phyloP scores from a whole-genome alignment of 495 filamentous ascomycete genomes.

The Podospora fimiseda region DNA sequence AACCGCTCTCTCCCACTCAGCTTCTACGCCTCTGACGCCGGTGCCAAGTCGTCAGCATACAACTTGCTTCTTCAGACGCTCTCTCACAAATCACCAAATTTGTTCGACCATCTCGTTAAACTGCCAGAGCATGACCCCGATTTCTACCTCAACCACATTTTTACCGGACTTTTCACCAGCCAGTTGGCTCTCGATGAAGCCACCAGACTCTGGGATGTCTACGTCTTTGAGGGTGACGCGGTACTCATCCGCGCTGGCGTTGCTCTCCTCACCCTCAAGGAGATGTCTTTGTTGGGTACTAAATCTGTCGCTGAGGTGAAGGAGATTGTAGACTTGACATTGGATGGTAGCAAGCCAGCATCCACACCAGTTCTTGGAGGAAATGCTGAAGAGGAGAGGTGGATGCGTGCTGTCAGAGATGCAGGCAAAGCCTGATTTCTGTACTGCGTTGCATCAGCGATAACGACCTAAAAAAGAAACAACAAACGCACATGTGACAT shows the following conservation, averaged over 20 bases:
- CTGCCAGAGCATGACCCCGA: constrained; percentile 25
- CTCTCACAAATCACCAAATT: constrained; percentile 60
- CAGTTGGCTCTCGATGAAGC: constrained; percentile 61
- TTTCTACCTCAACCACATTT: constrained; percentile 45
- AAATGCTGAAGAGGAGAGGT: constrained; percentile 30
- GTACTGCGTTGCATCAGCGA: no score
- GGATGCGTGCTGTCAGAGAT: constrained; percentile 30
- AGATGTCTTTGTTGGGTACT: constrained; percentile 36
- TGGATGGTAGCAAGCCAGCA: constrained; percentile 6
- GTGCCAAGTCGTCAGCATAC: constrained; percentile 66
- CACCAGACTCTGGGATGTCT: constrained; percentile 85
- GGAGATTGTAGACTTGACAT: constrained; percentile 17
- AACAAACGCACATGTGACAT: not conserved
- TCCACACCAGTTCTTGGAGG: constrained; percentile 20
- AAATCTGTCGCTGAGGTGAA: constrained; percentile 28
- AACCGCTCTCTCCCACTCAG: constrained; percentile 84
- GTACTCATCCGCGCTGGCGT: constrained; percentile 73
- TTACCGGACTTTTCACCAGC: constrained; percentile 48
- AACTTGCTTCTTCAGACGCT: constrained; percentile 65
- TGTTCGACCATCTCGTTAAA: constrained; percentile 60
- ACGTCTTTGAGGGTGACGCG: constrained; percentile 86
- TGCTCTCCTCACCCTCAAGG: constrained; percentile 52
- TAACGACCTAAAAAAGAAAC: not conserved
- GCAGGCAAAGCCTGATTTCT: constrained; percentile 24
- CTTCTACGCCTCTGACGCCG: constrained; percentile 72